Base-by-base conservation (phyloP, 2,329 filamentous ascomycete genomes). In the Fusarium lyarnte region DNA sequence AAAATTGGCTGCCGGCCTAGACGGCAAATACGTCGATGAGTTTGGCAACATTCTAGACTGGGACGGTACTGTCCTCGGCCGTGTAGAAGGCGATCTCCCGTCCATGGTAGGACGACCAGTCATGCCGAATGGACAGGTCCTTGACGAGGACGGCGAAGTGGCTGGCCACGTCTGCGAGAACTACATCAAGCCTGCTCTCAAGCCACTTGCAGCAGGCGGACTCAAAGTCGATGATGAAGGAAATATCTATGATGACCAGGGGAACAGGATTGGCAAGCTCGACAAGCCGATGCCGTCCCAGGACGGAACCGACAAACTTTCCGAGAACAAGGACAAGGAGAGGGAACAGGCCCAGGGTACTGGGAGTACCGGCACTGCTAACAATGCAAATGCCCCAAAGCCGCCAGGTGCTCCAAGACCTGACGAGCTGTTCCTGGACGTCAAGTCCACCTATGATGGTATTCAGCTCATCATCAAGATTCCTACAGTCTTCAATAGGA, bases 141-240 rank as follows among this genome's bases (percentile, higher is more conserved):
- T 95, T 13, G 93, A 95, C 70, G 89, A 91, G 66, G 93, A 95
- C 70, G 93, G 93, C 31, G 92, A 95, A 66, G 90, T 95, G 31
- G 87, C 91, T 65, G 93, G 95, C 83, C 91, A 91, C 80, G 94
- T 94, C 75, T 88, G 87, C 27, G 90, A 90, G 69, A 81, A 82
- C 5, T 80, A 89, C 27, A 69, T 61, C 58, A 84, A 85, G 53
- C 87, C 88, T 9, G 85, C 87, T 73, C 82, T 88, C 42, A 82
- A 85, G 66, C 87, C 84, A 67, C 84, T 87, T 46, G 85, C 87
- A 72, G 85, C 87, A 72, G 81, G 84, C 4, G 88, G 88, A 11
- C 83, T 87, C 39, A 85, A 84, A 63, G 87, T 90, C 69, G 90
- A 90, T 79, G 83, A 84, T 29, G 83, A 87, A 67, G 88, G 88